Evolutionary conservation across 73 alveolate genomes (phyloP).

Genomic region (Paramecium octaurelia): DNA sequence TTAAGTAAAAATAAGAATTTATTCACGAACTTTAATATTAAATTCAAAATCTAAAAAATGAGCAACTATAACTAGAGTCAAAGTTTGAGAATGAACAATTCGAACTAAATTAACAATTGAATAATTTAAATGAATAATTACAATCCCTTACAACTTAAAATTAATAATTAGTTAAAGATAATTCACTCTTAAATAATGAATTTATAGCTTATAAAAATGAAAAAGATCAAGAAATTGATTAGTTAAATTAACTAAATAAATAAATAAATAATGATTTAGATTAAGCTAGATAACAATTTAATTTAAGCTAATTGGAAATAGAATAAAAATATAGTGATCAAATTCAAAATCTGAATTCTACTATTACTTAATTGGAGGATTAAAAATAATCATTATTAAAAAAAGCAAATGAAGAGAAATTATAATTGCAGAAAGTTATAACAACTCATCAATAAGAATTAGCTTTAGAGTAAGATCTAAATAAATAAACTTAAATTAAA

Average conservation of each 20-base stretch:
- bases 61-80: not conserved
- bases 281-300: not conserved
- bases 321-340: not conserved
- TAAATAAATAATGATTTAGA: not conserved
- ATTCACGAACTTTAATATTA: not conserved
- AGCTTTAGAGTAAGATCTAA: not conserved
- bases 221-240: not conserved
- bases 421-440: not conserved
- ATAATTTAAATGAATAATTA: not conserved
- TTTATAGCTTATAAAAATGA: not conserved
- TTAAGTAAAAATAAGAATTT: not conserved
- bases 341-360: not conserved
- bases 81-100: not conserved
- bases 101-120: not conserved
- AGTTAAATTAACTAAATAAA: not conserved
- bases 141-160: not conserved
- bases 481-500: not conserved
- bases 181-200: not conserved
- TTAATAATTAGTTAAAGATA: not conserved
- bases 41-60: not conserved
- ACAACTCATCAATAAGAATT: not conserved
- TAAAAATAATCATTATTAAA: not conserved
- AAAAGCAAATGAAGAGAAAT: not conserved
- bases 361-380: not conserved
- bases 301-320: not conserved